Percentiles rank a stretch among this genome's conserved stretches.
Conservation (phyloP, 169 alveolate genomes). For the Eimeria brunetti region DNA sequence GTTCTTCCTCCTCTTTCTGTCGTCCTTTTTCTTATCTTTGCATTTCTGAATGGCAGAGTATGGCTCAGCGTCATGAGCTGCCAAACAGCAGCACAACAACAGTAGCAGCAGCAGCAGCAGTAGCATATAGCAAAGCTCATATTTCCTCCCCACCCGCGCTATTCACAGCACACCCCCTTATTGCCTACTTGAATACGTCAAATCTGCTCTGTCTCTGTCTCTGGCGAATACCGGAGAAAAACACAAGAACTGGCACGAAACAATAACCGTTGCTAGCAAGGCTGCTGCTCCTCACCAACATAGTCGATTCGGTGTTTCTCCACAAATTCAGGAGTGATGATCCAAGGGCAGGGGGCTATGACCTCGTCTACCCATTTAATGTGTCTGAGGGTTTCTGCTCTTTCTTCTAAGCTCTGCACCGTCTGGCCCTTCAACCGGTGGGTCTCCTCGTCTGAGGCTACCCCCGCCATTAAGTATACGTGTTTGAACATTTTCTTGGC, state of each 20-base stretch:
- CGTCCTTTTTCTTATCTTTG: conserved; percentile 73
- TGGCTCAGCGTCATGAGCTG: conserved; percentile 97
- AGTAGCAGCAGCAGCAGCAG: no score
- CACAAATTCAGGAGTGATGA: conserved; percentile 93
- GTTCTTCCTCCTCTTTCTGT: conserved; percentile 83
- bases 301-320: conserved; percentile 94
- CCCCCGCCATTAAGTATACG: conserved; percentile 97
- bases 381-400: conserved; percentile 96
- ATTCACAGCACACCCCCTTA: not conserved
- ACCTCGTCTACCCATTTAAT: conserved; percentile 99
- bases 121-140: no score
- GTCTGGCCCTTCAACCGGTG: conserved; percentile 94
- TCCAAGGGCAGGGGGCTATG: conserved; percentile 98
- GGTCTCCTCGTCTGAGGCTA: conserved; percentile 97
- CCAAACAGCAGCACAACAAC: not conserved
- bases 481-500: conserved; percentile 96
- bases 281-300: conserved; percentile 83
- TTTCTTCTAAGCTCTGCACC: conserved; percentile 95
- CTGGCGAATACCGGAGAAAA: not conserved
- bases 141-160: not conserved
- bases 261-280: not conserved
- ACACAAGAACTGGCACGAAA: not conserved
- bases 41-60: conserved; percentile 88
- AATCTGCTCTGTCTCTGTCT: not conserved
- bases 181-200: not conserved